Conservation (phyloP, 2,329 filamentous ascomycete species). For the Diaporthe velutina region DNA sequence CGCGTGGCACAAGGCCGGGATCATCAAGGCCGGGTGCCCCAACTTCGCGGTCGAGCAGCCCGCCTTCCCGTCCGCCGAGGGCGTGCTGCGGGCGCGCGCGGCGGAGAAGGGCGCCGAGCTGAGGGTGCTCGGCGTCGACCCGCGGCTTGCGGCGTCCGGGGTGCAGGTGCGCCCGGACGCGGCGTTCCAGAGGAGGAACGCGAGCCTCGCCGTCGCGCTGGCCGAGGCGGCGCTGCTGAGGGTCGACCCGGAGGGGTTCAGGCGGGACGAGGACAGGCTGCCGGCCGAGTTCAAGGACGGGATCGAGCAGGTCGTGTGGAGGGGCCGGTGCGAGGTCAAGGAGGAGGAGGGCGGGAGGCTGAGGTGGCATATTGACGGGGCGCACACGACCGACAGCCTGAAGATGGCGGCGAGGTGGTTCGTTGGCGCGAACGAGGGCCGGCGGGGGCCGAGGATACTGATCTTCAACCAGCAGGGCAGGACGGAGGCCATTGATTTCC, state of each 20-base stretch:
- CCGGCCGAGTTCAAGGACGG: constrained; percentile 78
- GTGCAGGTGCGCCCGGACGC: constrained; percentile 63
- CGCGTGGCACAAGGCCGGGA: constrained; percentile 81
- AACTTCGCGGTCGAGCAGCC: constrained; percentile 70
- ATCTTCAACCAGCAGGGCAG: constrained; percentile 90
- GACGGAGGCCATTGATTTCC: constrained; percentile 65
- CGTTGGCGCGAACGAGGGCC: constrained; percentile 57
- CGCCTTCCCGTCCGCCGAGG: constrained; percentile 53
- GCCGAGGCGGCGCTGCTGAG: constrained; percentile 62
- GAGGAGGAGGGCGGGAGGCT: constrained; percentile 66
- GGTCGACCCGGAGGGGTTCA: constrained; percentile 53
- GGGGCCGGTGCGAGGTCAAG: constrained; percentile 81
- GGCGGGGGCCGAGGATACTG: constrained; percentile 63
- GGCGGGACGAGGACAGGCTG: constrained; percentile 51
- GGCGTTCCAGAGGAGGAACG: constrained; percentile 70
- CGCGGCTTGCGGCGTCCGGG: constrained; percentile 52
- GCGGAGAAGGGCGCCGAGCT: constrained; percentile 63
- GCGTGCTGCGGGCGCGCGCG: constrained; percentile 70
- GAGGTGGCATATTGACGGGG: constrained; percentile 91
- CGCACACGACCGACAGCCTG: constrained; percentile 92
- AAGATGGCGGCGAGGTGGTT: constrained; percentile 88
- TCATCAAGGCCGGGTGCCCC: constrained; percentile 72
- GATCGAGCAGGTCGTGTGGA: constrained; percentile 80
- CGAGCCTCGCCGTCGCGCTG: constrained; percentile 62
- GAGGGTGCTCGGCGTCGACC: constrained; percentile 60